Evolutionary conservation across 192 early-diverging fungal species (phyloP).

Genomic region (Coemansia sp.): DNA sequence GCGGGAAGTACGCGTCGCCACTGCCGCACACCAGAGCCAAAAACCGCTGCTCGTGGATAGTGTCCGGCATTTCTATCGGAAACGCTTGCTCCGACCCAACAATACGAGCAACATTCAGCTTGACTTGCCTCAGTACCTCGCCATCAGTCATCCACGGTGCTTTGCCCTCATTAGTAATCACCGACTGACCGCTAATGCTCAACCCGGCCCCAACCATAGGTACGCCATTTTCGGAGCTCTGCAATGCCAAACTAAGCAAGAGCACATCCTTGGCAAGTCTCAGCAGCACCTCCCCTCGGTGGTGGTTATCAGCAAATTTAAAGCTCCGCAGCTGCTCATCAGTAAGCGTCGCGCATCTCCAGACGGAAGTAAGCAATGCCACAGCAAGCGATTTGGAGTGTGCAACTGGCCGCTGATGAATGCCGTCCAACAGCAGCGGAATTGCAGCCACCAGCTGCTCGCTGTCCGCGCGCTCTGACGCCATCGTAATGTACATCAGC

Average conservation of each 20-base stretch:
- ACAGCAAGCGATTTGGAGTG: conserved; percentile 65
- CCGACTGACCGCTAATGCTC: conserved; percentile 3
- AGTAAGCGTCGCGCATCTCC: conserved; percentile 9
- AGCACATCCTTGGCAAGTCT: conserved; percentile 18
- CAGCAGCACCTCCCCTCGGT: conserved; percentile 15
- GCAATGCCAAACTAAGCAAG: conserved; percentile 9
- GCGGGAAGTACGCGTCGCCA: conserved; percentile 71
- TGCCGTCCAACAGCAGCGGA: conserved; percentile 62
- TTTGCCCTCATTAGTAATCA: conserved; percentile 71
- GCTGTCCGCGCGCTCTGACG: conserved; percentile 52
- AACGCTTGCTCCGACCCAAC: conserved; percentile 39
- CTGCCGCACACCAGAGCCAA: conserved; percentile 38
- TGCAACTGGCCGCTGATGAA: conserved; percentile 54
- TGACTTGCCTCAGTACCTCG: conserved; percentile 27
- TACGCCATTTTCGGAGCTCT: background rate
- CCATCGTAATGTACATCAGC: conserved; percentile 86
- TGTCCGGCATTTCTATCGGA: conserved; percentile 36
- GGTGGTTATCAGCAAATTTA: background rate
- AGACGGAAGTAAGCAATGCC: conserved; percentile 65
- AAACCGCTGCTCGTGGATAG: conserved; percentile 55
- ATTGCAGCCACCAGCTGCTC: conserved; percentile 53
- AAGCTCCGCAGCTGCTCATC: conserved; percentile 20
- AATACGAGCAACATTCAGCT: conserved; percentile 24
- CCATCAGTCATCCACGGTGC: conserved; percentile 61
- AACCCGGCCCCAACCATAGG: conserved; percentile 17